Evolutionary conservation across 2,329 filamentous ascomycete species (phyloP).

Genomic region (Oidium heveae): DNA sequence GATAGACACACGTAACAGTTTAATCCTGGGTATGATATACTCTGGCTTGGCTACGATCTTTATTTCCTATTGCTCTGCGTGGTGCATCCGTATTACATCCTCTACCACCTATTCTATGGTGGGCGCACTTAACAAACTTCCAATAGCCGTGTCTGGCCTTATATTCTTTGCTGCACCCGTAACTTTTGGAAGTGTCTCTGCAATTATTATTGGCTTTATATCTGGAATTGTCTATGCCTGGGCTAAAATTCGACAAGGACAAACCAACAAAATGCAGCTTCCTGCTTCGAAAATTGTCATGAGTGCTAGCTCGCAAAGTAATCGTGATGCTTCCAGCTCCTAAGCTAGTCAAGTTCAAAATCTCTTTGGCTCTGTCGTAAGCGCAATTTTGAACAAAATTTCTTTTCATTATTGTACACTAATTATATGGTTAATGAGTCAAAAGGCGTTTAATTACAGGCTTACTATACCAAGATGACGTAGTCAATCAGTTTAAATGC

Average conservation of each 20-base stretch:
- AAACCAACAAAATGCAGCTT: slow-evolving; percentile 35
- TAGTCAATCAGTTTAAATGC: too few species aligned
- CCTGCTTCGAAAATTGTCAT: slow-evolving; percentile 45
- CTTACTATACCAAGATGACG: too few species aligned
- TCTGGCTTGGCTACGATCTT: slow-evolving; percentile 84
- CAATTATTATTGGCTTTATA: slow-evolving; percentile 75
- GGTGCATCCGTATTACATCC: slow-evolving; percentile 93
- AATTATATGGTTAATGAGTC: too few species aligned
- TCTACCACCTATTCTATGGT: slow-evolving; percentile 99
- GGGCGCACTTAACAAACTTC: slow-evolving; percentile 90
- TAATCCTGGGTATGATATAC: slow-evolving; percentile 76
- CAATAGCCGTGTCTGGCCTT: slow-evolving; percentile 74
- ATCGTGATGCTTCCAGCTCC: slow-evolving; percentile 48
- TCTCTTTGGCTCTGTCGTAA: too few species aligned
- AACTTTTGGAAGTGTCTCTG: slow-evolving; percentile 74
- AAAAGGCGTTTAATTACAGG: too few species aligned
- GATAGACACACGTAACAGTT: slow-evolving; percentile 45
- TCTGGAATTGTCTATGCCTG: slow-evolving; percentile 78
- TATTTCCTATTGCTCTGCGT: slow-evolving; percentile 98
- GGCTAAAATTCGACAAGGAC: slow-evolving; percentile 60
- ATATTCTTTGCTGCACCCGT: slow-evolving; percentile 90
- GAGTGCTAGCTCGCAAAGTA: slow-evolving; percentile 80
- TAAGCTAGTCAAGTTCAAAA: too few species aligned
- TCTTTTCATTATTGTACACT: too few species aligned
- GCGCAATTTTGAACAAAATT: too few species aligned